These are phyloP conservation scores for Solanum dulcamara DNA, from an alignment of 257 asterid genomes.

Conservation along the genomic window DNA sequence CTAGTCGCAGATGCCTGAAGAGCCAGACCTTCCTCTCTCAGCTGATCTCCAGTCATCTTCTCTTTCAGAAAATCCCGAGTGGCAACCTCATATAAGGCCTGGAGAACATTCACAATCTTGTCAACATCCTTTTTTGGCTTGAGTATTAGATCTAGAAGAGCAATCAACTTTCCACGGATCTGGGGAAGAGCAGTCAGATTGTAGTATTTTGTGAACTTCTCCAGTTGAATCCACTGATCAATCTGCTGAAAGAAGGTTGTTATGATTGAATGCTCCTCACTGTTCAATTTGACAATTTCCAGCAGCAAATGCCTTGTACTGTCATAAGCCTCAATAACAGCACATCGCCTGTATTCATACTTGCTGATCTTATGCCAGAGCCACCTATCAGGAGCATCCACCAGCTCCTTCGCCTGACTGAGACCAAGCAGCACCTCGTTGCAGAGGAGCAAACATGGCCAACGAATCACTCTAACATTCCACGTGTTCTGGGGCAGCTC, in stretches of 20 bases:
- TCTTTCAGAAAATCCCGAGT: constrained; percentile 82
- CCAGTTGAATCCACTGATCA: constrained; percentile 68
- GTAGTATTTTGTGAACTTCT: constrained; percentile 75
- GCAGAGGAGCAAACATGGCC: constrained; percentile 97
- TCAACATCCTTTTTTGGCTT: constrained; percentile 54
- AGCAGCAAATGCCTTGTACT: constrained; percentile 62
- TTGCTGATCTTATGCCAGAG: constrained; percentile 87
- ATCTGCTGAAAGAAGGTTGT: constrained; percentile 76
- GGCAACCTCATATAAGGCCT: constrained; percentile 91
- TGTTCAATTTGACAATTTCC: constrained; percentile 58
- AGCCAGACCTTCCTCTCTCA: constrained; percentile 88
- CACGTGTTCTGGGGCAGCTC: constrained; percentile 93
- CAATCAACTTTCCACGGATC: constrained; percentile 68
- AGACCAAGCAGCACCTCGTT: constrained; percentile 89
- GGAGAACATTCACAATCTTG: constrained; percentile 85
- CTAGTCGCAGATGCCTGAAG: constrained; percentile 52
- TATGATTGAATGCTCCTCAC: constrained; percentile 80
- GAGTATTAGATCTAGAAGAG: constrained; percentile 57
- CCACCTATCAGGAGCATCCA: constrained; percentile 97
- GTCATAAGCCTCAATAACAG: constrained; percentile 84
- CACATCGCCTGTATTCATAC: constrained; percentile 89
- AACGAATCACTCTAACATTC: constrained; percentile 87
- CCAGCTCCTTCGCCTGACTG: constrained; percentile 91
- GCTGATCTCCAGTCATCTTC: constrained; percentile 58
- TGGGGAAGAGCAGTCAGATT: constrained; percentile 49